phyloP scores from a whole-genome alignment of 1,284 basidiomycete genomes.

The Tremellales sp. region DNA sequence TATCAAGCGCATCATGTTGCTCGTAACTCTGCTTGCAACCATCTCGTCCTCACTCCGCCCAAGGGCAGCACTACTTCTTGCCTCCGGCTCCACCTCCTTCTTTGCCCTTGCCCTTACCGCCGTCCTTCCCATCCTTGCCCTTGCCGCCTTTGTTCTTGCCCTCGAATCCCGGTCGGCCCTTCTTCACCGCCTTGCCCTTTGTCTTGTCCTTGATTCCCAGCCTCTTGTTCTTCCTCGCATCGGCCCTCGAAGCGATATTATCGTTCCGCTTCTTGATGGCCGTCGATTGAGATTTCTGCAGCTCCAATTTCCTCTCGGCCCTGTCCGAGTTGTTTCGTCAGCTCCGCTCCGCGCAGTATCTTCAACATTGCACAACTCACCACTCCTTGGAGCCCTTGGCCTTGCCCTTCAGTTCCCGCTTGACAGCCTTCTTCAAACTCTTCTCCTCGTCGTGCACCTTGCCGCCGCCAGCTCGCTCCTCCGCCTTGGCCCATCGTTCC shows the following conservation, averaged over 20 bases:
- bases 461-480: slow-evolving; percentile 73
- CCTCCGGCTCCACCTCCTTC: slow-evolving; percentile 2
- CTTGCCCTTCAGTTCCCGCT: slow-evolving; percentile 85
- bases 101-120: slow-evolving; percentile 9
- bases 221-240: slow-evolving; percentile 70
- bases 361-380: slow-evolving; percentile 55
- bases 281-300: slow-evolving; percentile 67
- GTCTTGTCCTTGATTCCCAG: slow-evolving; percentile 59
- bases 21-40: no score
- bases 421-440: slow-evolving; percentile 80
- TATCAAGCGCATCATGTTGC: no score
- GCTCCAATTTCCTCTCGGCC: slow-evolving; percentile 76
- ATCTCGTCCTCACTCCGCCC: background rate
- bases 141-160: slow-evolving; percentile 23
- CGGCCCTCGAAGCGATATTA: slow-evolving; percentile 77
- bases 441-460: slow-evolving; percentile 81
- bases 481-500: slow-evolving; percentile 81
- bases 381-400: slow-evolving; percentile 74
- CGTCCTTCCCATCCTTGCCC: slow-evolving; percentile 6
- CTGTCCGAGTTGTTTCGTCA: slow-evolving; percentile 48
- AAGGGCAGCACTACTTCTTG: background rate
- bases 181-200: slow-evolving; percentile 33
- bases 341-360: background rate
- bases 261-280: slow-evolving; percentile 82
- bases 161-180: slow-evolving; percentile 12